phyloP scores from a whole-genome alignment of 2,329 filamentous ascomycete genomes.

The Achaetomium macrosporum region DNA sequence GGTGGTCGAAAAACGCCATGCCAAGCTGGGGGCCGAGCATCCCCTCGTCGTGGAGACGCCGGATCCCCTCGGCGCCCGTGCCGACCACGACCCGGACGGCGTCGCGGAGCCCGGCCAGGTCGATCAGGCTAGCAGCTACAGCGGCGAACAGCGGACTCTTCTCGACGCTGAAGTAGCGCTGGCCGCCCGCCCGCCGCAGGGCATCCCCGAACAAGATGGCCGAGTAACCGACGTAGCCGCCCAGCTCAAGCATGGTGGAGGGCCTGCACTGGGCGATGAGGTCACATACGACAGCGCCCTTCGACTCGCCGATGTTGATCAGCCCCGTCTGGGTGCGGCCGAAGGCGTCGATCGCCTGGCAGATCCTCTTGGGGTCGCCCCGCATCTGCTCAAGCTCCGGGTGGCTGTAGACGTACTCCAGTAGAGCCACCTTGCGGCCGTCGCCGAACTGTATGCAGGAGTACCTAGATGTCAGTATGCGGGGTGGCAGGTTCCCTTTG shows the following conservation, averaged over 20 bases:
- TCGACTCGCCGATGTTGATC: constrained; percentile 74
- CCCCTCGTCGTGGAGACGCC: constrained; percentile 50
- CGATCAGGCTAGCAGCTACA: constrained; percentile 61
- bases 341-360: constrained; percentile 66
- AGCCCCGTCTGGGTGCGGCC: constrained; percentile 57
- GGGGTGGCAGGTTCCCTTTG: too few species aligned
- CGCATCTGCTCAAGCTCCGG: constrained; percentile 57
- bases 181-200: constrained; percentile 56
- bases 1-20: constrained; percentile 74
- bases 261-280: constrained; percentile 59
- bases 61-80: constrained; percentile 59
- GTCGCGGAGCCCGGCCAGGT: constrained; percentile 66
- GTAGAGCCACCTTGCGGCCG: constrained; percentile 66
- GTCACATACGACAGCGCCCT: constrained; percentile 64
- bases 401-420: constrained; percentile 61
- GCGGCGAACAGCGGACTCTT: constrained; percentile 67
- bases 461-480: too few species aligned
- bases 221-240: constrained; percentile 78
- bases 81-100: constrained; percentile 67
- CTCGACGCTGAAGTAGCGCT: constrained; percentile 66
- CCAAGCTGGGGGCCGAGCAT: constrained; percentile 54
- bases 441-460: constrained; percentile 61
- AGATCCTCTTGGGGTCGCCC: constrained; percentile 56
- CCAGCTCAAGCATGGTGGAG: constrained; percentile 55
- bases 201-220: constrained; percentile 68